Evolutionary conservation across 345 rosid genomes (phyloP).

Genomic region (Gossypium herbaceum): DNA sequence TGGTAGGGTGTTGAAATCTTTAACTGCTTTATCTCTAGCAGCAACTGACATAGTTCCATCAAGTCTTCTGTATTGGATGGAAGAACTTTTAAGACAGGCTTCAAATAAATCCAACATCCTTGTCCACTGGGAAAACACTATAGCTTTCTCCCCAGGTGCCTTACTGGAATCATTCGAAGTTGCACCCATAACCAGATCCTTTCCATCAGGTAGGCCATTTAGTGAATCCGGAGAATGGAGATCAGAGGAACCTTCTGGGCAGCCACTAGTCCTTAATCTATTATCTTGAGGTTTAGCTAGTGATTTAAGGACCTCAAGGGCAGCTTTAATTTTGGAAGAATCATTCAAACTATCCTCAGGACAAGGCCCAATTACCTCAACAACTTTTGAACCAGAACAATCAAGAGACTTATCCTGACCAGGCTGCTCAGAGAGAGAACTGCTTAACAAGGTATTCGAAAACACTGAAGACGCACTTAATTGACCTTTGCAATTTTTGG

Average conservation of each 20-base stretch:
- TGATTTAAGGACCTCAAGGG: constrained; percentile 70
- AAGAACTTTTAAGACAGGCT: constrained; percentile 62
- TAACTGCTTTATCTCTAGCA: constrained; percentile 93
- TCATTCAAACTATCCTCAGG: constrained; percentile 29
- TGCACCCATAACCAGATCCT: constrained; percentile 20
- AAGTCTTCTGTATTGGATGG: constrained; percentile 83
- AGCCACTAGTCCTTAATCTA: constrained; percentile 16
- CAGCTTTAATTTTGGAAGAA: constrained; percentile 92
- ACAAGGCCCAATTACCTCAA: constrained; percentile 27
- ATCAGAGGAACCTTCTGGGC: constrained; percentile 27
- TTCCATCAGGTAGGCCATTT: constrained; percentile 22
- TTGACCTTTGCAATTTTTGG: constrained; percentile 54
- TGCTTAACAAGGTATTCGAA: constrained; percentile 41
- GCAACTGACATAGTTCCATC: constrained; percentile 97
- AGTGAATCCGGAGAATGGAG: constrained; percentile 10
- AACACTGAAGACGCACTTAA: constrained; percentile 51
- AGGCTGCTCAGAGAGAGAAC: constrained; percentile 37
- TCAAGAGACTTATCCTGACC: constrained; percentile 26
- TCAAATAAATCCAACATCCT: constrained; percentile 89
- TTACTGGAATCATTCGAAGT: constrained; percentile 29
- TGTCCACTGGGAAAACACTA: constrained; percentile 98
- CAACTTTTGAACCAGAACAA: constrained; percentile 35
- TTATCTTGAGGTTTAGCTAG: constrained; percentile 41
- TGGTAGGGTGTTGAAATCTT: constrained; percentile 86
- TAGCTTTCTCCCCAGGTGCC: constrained; percentile 68